A percentile compares a stretch with the other conserved stretches of the same genome.
These are phyloP conservation scores for Cadophora sp. DNA, from an alignment of 2,329 filamentous ascomycete genomes.

Conservation along the genomic window DNA sequence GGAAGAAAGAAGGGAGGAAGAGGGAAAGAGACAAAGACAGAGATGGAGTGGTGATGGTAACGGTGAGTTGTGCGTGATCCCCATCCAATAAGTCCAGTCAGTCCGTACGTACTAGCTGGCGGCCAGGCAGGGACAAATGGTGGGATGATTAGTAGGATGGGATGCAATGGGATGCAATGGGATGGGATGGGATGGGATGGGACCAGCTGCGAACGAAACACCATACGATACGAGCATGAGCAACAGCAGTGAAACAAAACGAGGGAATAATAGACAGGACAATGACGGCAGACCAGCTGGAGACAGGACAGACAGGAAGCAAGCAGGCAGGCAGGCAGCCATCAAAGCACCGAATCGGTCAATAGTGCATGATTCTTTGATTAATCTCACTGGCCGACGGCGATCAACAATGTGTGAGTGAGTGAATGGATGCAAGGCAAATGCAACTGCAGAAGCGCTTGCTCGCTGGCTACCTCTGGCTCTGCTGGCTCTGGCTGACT, in stretches of 20 bases:
- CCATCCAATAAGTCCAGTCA: too few relatives aligned
- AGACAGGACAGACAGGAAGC: too few relatives aligned
- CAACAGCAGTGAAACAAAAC: not conserved
- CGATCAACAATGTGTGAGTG: not conserved
- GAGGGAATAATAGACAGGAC: not conserved
- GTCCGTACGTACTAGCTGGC: not conserved
- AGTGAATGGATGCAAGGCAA: too few relatives aligned
- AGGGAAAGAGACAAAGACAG: not conserved
- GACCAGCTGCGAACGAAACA: not conserved
- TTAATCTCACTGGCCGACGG: not conserved
- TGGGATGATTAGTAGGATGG: not conserved
- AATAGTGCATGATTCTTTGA: slow-evolving; percentile 7
- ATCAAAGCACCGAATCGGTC: not conserved
- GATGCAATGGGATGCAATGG: not conserved
- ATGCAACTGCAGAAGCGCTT: too few relatives aligned
- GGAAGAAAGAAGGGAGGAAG: not conserved
- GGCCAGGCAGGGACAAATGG: not conserved
- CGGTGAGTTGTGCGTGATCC: slow-evolving; percentile 1
- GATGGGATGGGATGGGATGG: not conserved
- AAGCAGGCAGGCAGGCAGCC: slow-evolving; percentile 1
- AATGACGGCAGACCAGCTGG: not conserved
- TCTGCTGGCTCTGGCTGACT: too few relatives aligned
- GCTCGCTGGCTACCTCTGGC: too few relatives aligned
- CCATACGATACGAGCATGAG: not conserved
- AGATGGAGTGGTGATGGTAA: not conserved